A percentile compares a stretch with the other conserved stretches of the same genome.
Conservation (phyloP, 192 early-diverging fungal species). For the Podila epigama region DNA sequence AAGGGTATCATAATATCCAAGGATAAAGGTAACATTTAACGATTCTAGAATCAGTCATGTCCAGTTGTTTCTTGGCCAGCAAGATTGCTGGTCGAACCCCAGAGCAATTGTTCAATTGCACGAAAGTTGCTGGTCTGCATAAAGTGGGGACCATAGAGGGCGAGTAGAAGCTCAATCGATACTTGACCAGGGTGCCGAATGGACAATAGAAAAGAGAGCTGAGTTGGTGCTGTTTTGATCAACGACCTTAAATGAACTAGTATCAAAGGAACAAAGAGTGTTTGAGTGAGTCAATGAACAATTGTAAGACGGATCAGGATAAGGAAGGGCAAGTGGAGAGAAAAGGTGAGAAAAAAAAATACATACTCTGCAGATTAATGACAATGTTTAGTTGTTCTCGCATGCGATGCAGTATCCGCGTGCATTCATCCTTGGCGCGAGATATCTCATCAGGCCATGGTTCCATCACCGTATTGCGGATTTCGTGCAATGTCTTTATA, state of each 20-base stretch:
- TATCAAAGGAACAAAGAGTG: background rate
- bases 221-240: conserved; percentile 31
- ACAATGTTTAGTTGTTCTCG: conserved; percentile 47
- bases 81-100: conserved; percentile 11
- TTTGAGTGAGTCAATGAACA: background rate
- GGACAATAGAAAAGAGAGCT: conserved; percentile 35
- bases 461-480: conserved; percentile 20
- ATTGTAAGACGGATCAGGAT: background rate
- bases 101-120: conserved; percentile 38
- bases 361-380: conserved; percentile 40
- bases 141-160: conserved; percentile 41
- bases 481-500: conserved; percentile 6
- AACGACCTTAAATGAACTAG: conserved; percentile 29
- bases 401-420: conserved; percentile 38
- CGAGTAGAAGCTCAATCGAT: conserved; percentile 31
- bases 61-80: background rate
- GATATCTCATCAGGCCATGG: conserved; percentile 39
- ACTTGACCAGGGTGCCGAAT: conserved; percentile 46
- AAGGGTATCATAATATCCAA: too few species aligned
- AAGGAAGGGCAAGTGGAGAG: background rate
- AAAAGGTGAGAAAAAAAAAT: background rate
- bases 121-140: conserved; percentile 36
- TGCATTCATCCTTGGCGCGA: conserved; percentile 33
- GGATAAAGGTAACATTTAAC: too few species aligned
- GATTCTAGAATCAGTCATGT: too few species aligned